Evolutionary conservation across 352 stramenopile genomes (phyloP).

Genomic region (Globisporangium iwayamae): DNA sequence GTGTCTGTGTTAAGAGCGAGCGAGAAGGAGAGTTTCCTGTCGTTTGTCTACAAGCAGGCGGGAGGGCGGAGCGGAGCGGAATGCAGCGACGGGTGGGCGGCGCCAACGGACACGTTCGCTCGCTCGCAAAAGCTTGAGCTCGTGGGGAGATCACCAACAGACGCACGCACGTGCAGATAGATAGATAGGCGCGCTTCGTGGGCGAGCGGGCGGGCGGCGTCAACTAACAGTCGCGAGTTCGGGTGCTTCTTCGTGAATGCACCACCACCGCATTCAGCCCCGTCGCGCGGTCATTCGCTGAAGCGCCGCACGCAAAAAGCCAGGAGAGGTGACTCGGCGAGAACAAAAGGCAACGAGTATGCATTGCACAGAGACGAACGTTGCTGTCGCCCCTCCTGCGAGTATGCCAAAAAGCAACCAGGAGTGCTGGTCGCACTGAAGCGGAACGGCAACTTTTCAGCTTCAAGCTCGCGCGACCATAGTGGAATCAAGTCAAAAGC

Average conservation of each 20-base stretch:
- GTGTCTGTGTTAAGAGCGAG: not conserved
- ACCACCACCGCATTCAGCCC: not conserved
- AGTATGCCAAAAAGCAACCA: not conserved
- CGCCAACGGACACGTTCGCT: not conserved
- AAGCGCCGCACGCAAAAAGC: conserved; percentile 6
- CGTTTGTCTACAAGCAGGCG: not conserved
- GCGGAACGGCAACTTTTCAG: conserved; percentile 6
- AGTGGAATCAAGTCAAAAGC: conserved; percentile 4
- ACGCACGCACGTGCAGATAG: too few species aligned
- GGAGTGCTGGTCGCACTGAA: conserved; percentile 12
- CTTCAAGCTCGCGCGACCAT: conserved; percentile 5
- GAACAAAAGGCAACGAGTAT: conserved; percentile 11
- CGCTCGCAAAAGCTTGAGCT: not conserved
- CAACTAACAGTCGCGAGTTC: not conserved
- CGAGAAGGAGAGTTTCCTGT: conserved; percentile 4
- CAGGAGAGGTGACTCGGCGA: not conserved
- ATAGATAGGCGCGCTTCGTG: too few species aligned
- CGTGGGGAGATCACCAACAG: not conserved
- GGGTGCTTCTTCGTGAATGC: conserved; percentile 7
- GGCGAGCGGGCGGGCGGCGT: too few species aligned
- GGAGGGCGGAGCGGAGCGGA: not conserved
- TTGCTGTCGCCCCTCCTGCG: conserved; percentile 7
- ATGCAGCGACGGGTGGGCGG: not conserved
- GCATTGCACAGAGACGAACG: too few species aligned
- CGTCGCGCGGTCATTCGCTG: not conserved